These are phyloP conservation scores for Marasmius tenuissimus DNA, from an alignment of 1,284 basidiomycete species.

Conservation along the genomic window DNA sequence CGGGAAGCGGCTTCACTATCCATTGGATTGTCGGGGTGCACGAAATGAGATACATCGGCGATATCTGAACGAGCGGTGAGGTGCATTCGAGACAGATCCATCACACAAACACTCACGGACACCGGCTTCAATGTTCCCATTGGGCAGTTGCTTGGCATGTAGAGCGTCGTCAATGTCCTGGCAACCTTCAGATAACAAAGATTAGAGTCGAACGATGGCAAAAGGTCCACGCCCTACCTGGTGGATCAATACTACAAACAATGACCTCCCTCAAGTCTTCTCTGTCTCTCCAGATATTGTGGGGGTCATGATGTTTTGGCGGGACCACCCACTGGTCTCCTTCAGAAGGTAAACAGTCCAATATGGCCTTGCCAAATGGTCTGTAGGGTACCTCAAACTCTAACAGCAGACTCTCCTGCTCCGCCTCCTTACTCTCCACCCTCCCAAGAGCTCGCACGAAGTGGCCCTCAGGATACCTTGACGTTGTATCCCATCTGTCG, in stretches of 20 bases:
- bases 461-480: constrained; percentile 96
- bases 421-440: constrained; percentile 93
- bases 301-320: constrained; percentile 54
- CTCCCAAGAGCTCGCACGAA: constrained; percentile 93
- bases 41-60: constrained; percentile 98
- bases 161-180: constrained; percentile 99
- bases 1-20: constrained; percentile 94
- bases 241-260: constrained; percentile 97
- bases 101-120: constrained; percentile 76
- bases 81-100: neutral
- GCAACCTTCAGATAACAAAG: constrained; percentile 59
- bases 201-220: neutral
- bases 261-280: constrained; percentile 87
- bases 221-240: constrained; percentile 51
- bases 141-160: constrained; percentile 88
- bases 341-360: constrained; percentile 88
- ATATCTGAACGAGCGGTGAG: constrained; percentile 66
- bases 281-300: constrained; percentile 79
- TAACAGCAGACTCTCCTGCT: constrained; percentile 91
- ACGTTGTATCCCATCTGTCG: constrained; percentile 87
- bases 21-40: constrained; percentile 93
- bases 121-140: constrained; percentile 96
- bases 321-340: constrained; percentile 96
- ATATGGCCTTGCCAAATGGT: constrained; percentile 93
- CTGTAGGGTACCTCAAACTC: constrained; percentile 98